These are phyloP conservation scores for Saccharomycopsis fodiens DNA, from an alignment of 805 yeast genomes.

Conservation along the genomic window DNA sequence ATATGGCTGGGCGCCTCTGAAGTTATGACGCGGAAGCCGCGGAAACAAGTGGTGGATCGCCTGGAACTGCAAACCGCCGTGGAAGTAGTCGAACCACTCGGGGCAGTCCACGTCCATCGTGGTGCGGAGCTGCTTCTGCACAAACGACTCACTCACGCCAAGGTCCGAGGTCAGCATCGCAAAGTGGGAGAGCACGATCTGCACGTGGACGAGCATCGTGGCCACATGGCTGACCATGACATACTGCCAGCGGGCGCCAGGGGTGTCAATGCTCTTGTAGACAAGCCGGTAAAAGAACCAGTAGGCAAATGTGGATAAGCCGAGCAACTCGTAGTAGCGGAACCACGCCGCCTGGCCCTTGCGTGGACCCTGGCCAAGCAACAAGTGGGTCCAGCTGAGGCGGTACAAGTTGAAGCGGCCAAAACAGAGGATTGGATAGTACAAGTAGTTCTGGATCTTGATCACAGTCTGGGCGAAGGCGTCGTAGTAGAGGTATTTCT, in stretches of 20 bases:
- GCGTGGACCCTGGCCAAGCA: conserved; percentile 72
- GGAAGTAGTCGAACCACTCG: conserved; percentile 82
- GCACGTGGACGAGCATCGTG: conserved; percentile 91
- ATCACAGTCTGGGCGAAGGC: conserved; percentile 48
- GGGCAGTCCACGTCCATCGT: conserved; percentile 97
- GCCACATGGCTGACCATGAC: conserved; percentile 68
- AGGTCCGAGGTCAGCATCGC: conserved; percentile 90
- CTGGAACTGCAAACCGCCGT: conserved; percentile 90
- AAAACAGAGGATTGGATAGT: conserved; percentile 72
- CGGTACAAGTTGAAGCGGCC: conserved; percentile 83
- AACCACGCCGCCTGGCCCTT: conserved; percentile 83
- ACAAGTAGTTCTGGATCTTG: conserved; percentile 60
- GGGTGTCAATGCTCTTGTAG: conserved; percentile 42
- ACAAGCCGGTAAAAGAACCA: conserved; percentile 76
- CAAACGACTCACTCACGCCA: conserved; percentile 73
- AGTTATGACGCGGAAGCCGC: conserved; percentile 79
- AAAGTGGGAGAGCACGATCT: conserved; percentile 82
- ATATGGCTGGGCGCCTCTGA: conserved; percentile 63
- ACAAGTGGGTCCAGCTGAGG: conserved; percentile 68
- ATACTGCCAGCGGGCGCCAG: conserved; percentile 47
- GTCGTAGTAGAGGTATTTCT: conserved; percentile 60
- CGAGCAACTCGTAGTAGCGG: conserved; percentile 67
- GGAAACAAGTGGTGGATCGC: conserved; percentile 89
- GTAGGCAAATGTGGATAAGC: conserved; percentile 60
- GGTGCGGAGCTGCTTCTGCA: conserved; percentile 75